Evolutionary conservation across 2,329 filamentous ascomycete genomes (phyloP), one percentile per base, ranked within the genome.

Genomic region (Ascochyta rabiei): DNA sequence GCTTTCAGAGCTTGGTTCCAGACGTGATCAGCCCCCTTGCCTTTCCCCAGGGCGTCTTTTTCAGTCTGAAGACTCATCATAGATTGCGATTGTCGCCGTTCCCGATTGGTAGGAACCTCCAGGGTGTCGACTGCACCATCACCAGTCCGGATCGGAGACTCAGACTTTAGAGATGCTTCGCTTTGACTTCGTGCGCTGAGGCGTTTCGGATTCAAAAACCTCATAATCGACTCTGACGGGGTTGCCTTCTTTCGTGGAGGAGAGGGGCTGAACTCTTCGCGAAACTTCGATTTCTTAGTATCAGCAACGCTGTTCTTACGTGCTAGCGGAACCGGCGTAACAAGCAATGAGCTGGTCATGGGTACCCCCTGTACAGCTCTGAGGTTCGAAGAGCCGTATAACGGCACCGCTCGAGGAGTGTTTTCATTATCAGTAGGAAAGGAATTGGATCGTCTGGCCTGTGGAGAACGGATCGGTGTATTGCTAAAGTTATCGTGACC

Each of bases 1-100:
- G 66, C 65, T 52, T 71, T 67, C n/a, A 75, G 54, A 24, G 74
- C 74, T 34, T 63, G 61, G 43, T 75, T 67, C 74, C 74, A 76
- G 16, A 75, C 61, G 13, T 67, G 63, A 9, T 62, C 62, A 3
- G 62, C 51, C 2, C 66, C 62, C 16, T 66, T 67, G 13, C 63
- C 51, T 26, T 69, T 68, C 1, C 55, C 57, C 2, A 68, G 37
- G 6, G 66, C 64, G 1, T 63, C 50, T 53, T 71, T 63, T 48
- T 74, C 68, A 7, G 59, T 47, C 39, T 73, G 61, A 6, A 73
- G 43, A 33, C 70, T 72, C 9, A 70, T 50, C 55, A 70, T 50
- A 1, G 71, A 73, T 16, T 57, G 66, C 10, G 73, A 74, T 26
- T 67, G 47, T n/a, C 64, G 62, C 38, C 65, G 61, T 51, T 71